Evolutionary conservation across 2,329 filamentous ascomycete genomes (phyloP), one percentile per base, ranked within the genome.

Genomic region (Bipolaris victoriae): DNA sequence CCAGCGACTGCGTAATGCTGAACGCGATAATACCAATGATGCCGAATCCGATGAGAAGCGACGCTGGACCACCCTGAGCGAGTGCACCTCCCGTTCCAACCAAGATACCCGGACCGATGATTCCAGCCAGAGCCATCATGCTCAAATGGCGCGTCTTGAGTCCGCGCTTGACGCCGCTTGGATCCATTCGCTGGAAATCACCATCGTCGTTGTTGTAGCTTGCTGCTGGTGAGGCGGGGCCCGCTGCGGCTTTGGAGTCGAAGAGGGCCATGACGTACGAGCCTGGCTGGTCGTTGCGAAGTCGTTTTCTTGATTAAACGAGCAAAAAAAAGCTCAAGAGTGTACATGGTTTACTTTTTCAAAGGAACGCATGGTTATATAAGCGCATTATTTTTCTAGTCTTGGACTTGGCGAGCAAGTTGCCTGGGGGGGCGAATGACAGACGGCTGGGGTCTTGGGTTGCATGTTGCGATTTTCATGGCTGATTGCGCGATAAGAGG

Each of bases 21-120:
- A 69, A 84, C 1, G 89, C 88, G 58, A 91, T 84, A 60, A 91
- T 82, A 11, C 88, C 90, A 57, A 92, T 85, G 60, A 91, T 82
- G 10, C 88, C 89, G 62, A 92, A 93, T 1, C 89, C 89, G 68
- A 92, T 91, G 35, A 92, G 73, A 47, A 91, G 76, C 0, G 88
- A 86, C 0, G 88, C 90, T 15, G 90, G 90, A 0, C 90, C 90
- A 53, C 89, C 89, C 40, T 82, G 84, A 11, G 84, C 80, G 22
- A 93, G 78, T 0, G 90, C 90, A 45, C 87, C 86, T 35, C 90
- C 90, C 2, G 88, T 84, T 15, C 89, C 90, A 52, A 92, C 86
- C 3, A 92, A 82, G 39, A 92, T 79, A 20, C 90, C 90, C 3
- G 90, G 88, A 0, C 90, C 90, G 58, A 84, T 84, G 57, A 84